These are phyloP conservation scores for Clarireedia monteithiana DNA, from an alignment of 2,329 filamentous ascomycete species.

Conservation along the genomic window DNA sequence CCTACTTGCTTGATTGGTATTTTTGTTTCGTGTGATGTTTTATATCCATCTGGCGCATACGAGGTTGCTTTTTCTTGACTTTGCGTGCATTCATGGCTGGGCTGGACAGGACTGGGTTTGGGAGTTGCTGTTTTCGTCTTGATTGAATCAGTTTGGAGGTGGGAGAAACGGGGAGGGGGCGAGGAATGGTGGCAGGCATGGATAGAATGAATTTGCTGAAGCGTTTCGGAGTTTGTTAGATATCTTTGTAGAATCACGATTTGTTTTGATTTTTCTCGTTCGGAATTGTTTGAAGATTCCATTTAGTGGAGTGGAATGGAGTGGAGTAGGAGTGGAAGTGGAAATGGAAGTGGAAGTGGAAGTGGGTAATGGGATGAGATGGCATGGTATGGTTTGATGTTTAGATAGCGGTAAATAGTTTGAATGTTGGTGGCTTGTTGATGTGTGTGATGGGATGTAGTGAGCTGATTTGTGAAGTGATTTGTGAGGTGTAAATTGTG, in stretches of 20 bases:
- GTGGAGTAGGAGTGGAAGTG: too few species aligned
- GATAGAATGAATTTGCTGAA: not conserved
- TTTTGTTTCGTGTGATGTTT: not conserved
- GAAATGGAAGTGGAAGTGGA: not conserved
- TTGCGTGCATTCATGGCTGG: not conserved
- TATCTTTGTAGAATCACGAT: not conserved
- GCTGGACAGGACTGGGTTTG: not conserved
- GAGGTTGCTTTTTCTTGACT: not conserved
- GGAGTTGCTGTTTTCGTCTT: not conserved
- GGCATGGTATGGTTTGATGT: too few species aligned
- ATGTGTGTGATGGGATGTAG: too few species aligned
- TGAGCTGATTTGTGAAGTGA: too few species aligned
- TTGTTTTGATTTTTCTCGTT: not conserved
- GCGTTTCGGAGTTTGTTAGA: not conserved
- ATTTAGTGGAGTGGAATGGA: not conserved
- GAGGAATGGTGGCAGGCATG: not conserved
- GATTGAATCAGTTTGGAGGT: not conserved
- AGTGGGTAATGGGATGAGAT: too few species aligned
- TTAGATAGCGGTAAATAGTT: too few species aligned
- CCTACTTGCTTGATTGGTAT: not conserved
- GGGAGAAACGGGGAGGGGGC: not conserved
- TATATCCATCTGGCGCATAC: slow-evolving; percentile 7
- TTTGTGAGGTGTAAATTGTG: too few species aligned
- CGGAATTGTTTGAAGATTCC: not conserved
- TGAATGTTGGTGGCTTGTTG: too few species aligned